Evolutionary conservation across 306 rosid species (phyloP).

Genomic region (Rosa rugosa): DNA sequence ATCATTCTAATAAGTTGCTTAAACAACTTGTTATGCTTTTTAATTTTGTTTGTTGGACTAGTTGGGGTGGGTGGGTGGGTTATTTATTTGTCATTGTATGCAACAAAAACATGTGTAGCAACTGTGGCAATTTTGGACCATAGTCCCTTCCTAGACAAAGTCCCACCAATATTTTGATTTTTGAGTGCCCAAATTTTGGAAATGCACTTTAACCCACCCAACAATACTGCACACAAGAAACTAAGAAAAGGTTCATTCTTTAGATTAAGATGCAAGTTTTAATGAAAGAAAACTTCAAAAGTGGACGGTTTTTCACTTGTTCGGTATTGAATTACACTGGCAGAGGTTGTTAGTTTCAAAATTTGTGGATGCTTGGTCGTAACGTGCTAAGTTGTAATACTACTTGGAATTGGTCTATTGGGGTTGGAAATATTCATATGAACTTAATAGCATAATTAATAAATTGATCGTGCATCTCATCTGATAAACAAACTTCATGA

Average conservation of each 20-base stretch:
- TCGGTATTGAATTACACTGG: neutral
- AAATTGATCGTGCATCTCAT: neutral
- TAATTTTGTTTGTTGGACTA: neutral
- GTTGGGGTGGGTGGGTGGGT: slow-evolving; percentile 7
- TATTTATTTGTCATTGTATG: neutral
- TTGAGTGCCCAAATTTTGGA: neutral
- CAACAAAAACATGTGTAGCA: neutral
- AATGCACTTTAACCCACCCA: neutral
- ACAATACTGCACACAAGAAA: neutral
- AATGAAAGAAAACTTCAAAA: neutral
- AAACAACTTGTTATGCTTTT: neutral
- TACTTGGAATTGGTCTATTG: neutral
- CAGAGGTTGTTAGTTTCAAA: neutral
- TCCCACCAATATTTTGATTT: neutral
- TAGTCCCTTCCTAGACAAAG: neutral
- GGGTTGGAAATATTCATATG: neutral
- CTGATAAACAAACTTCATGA: neutral
- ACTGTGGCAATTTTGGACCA: neutral
- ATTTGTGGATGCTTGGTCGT: neutral
- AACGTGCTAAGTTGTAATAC: neutral
- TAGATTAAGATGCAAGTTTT: neutral
- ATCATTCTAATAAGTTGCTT: neutral
- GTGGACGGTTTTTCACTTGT: neutral
- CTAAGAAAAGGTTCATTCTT: neutral
- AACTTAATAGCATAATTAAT: neutral